A percentile compares a stretch with the other conserved stretches of the same genome.
Evolutionary conservation across 164 flowering plant species (phyloP).

Genomic region (Chimonanthus praecox): DNA sequence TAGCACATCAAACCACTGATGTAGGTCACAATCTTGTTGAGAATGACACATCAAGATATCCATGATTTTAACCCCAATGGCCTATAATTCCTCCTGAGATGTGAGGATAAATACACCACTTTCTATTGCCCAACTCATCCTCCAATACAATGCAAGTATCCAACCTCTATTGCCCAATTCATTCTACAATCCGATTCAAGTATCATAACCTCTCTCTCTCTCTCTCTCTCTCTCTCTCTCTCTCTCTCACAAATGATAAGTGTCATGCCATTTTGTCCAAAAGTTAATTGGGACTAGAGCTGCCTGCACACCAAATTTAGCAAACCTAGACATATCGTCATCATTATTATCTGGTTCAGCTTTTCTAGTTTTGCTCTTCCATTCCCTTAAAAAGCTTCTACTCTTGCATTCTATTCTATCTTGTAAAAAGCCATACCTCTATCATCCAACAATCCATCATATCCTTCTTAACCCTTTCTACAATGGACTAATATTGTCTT

Average conservation of each 20-base stretch:
- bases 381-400: too few species aligned
- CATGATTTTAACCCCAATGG: not conserved
- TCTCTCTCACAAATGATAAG: not conserved
- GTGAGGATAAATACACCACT: not conserved
- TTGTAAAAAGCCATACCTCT: too few species aligned
- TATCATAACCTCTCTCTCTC: too few species aligned
- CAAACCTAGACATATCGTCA: not conserved
- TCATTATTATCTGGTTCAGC: too few species aligned
- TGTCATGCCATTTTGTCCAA: not conserved
- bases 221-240: not conserved
- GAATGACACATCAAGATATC: not conserved
- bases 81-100: not conserved
- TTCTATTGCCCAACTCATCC: not conserved
- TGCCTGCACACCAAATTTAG: not conserved
- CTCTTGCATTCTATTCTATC: too few species aligned
- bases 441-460: too few species aligned
- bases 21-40: not conserved
- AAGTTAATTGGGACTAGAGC: not conserved
- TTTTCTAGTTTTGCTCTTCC: too few species aligned
- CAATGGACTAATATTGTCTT: not conserved
- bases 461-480: too few species aligned
- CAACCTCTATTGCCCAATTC: too few species aligned
- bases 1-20: not conserved
- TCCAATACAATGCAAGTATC: not conserved
- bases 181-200: too few species aligned